Base-by-base conservation (phyloP, 1,284 basidiomycete genomes). In the Ustilago esculenta region DNA sequence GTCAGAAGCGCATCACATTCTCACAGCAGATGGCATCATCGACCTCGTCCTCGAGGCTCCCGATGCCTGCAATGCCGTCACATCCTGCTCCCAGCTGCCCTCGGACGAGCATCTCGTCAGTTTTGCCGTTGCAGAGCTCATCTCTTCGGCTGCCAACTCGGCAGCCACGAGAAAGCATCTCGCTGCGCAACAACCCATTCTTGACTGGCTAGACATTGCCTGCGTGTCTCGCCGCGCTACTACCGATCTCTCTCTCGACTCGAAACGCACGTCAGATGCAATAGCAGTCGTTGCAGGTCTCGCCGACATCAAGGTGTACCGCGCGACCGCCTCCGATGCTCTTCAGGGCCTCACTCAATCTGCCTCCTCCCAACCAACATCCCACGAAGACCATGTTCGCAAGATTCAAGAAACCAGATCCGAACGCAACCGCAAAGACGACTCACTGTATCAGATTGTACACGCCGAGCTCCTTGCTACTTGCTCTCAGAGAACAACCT, bases 161-260 rank as follows among this genome's bases (percentile, higher is more conserved):
- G 47, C 51, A 7, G 42, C 51, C 1, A 59, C 58, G 0, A 14
- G 69, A 20, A 67, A 60, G 40, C 48, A 50, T 18, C 55, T 69
- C n/a, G 49, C 55, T 15, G 37, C 27, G 1, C 66, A 69, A 29
- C 66, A 69, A 36, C 55, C 50, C 4, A 39, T 64, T n/a, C 52
- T 69, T 9, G 66, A 69, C 20, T 69, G 66, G 66, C 52, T 69
- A 36, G 66, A 69, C 33, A 48, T 69, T 15, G 44, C 46, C 20
- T 36, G 46, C 17, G 59, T 50, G 5, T 25, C 66, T 3, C 57
- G 33, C 39, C 39, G 32, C 32, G n/a, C 33, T 12, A 15, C 37
- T 24, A 20, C 42, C 6, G 7, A 12, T 2, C 14, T 5, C 17
- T 7, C 33, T 1, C 14, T 29, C 2, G 17, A 20, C 11, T 30